Conservation (phyloP, 805 yeast species). For the Candida broadrunensis region DNA sequence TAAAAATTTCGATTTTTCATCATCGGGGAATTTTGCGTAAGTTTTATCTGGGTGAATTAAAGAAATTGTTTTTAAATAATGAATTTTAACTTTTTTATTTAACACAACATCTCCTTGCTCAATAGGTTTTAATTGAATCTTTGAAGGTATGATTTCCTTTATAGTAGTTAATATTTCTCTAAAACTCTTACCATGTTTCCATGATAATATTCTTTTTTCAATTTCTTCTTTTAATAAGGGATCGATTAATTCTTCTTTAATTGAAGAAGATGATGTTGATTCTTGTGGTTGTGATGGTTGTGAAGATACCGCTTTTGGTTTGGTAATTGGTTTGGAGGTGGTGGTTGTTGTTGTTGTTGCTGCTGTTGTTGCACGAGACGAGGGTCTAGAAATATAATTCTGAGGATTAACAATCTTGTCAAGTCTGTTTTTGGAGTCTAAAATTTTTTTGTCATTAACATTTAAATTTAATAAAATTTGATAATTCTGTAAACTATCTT, state of each 20-base stretch:
- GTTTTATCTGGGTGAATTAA: conserved; percentile 85
- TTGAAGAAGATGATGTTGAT: conserved; percentile 19
- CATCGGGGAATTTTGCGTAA: conserved; percentile 37
- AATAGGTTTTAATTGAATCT: conserved; percentile 29
- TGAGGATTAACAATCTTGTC: conserved; percentile 58
- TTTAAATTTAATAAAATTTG: conserved; percentile 61
- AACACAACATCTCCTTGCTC: conserved; percentile 61
- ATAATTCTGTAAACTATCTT: conserved; percentile 62
- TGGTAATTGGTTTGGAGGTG: conserved; percentile 1
- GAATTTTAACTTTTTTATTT: conserved; percentile 84
- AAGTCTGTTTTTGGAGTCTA: conserved; percentile 86
- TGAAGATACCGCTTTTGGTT: neutral
- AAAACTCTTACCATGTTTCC: conserved; percentile 62
- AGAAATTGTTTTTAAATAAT: conserved; percentile 78
- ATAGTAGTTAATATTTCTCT: conserved; percentile 73
- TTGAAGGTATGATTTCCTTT: conserved; percentile 55
- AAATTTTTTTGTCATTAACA: conserved; percentile 52
- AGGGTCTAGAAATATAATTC: conserved; percentile 8
- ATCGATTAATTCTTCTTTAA: conserved; percentile 47
- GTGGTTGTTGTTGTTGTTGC: too few species aligned
- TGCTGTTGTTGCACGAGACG: conserved; percentile 1
- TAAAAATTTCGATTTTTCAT: conserved; percentile 72
- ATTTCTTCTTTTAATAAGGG: conserved; percentile 42
- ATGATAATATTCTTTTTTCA: conserved; percentile 5
- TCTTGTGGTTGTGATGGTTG: neutral